Conservation (phyloP, 805 yeast genomes). For the Yueomyces sinensis region DNA sequence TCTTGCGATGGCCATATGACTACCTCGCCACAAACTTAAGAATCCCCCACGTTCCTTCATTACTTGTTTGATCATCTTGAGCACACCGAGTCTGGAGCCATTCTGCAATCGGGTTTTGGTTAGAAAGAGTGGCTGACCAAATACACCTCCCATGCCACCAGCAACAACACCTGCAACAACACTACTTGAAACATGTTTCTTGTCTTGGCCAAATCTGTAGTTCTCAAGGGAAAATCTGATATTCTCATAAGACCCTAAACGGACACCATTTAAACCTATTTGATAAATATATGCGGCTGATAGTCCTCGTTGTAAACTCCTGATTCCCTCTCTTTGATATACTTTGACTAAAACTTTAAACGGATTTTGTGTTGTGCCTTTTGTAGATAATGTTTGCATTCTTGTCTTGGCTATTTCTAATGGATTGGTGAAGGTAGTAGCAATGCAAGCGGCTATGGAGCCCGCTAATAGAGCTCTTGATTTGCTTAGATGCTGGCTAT, state of each 20-base stretch:
- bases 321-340: slow-evolving; percentile 67
- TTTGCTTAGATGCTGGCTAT: too few species aligned
- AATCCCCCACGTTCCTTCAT: slow-evolving; percentile 67
- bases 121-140: slow-evolving; percentile 86
- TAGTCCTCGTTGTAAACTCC: slow-evolving; percentile 83
- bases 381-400: slow-evolving; percentile 48
- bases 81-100: slow-evolving; percentile 41
- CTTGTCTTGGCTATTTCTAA: slow-evolving; percentile 89
- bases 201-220: slow-evolving; percentile 85
- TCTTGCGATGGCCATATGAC: slow-evolving; percentile 86
- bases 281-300: slow-evolving; percentile 85
- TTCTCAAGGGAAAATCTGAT: too few species aligned
- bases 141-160: slow-evolving; percentile 78
- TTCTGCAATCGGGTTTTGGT: slow-evolving; percentile 93
- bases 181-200: slow-evolving; percentile 43
- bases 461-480: slow-evolving; percentile 82
- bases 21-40: slow-evolving; percentile 74
- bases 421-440: slow-evolving; percentile 94
- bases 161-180: slow-evolving; percentile 70
- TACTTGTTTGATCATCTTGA: slow-evolving; percentile 58
- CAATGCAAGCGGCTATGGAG: slow-evolving; percentile 92
- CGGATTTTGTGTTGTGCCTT: slow-evolving; percentile 53
- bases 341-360: slow-evolving; percentile 70
- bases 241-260: slow-evolving; percentile 86
- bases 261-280: slow-evolving; percentile 82